Evolutionary conservation across 2,329 filamentous ascomycete genomes (phyloP), one percentile per base, ranked within the genome.

Genomic region (Talaromyces sp.): DNA sequence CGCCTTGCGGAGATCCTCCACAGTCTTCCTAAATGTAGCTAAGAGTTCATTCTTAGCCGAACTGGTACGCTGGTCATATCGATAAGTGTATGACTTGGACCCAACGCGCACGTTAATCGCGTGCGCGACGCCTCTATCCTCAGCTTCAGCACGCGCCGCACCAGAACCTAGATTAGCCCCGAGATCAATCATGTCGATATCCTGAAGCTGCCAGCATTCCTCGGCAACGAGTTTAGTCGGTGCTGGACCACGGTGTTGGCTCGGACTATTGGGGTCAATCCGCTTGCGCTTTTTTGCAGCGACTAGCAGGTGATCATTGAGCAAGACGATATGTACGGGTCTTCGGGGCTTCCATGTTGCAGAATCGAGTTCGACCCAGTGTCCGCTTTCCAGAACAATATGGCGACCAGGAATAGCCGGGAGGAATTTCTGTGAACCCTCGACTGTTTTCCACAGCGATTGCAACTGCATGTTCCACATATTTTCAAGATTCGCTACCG

Each of bases 331-430:
- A 70, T 96, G 91, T 74, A 97, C 92, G 29, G 92, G 88, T 48
- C 94, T 83, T 64, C 90, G 83, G 3, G 93, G 91, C 75, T 96
- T 97, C 87, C 96, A 97, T 0, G 94, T 99, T 11, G 94, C 94
- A 64, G 94, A 95, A 75, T 99, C 95, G 63, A 99, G 81, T 77
- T 99, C 93, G 61, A 97, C 90, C 94, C 94, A 99, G 54, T 89
- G 85, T 1, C 91, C 89, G 3, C 92, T 96, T 74, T 97, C 93
- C 73, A 96, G 88, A 2, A 97, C 86, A 52, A 99, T 92, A 72
- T 97, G 95, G 43, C 94, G 88, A n/a, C 92, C 93, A 21, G 90
- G 86, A 21, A 92, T 84, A 58, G 92, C 94, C 14, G 94, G 94
- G 11, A 99, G 80, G 70, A 96, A 99, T 73, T 97, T 97, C 70